Evolutionary conservation across 148 eudicot species (phyloP), one percentile per base, ranked within the genome.

Genomic region (Tetragonia tetragonoides): DNA sequence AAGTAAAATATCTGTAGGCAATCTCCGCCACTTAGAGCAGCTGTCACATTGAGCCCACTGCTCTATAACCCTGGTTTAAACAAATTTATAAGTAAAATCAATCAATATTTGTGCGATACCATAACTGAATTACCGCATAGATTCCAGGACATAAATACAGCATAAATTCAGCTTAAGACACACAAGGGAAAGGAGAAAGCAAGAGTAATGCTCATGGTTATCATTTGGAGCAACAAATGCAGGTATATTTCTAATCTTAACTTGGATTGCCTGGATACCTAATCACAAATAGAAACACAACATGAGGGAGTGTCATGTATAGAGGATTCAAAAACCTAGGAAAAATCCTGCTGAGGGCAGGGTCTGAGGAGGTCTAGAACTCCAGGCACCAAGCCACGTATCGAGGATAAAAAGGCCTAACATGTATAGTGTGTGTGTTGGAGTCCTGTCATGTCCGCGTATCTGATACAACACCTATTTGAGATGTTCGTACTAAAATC

Each of bases 31-130:
- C 72, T 91, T 91, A 54, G 78, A 87, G 74, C 96, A 91, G 74
- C 77, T 79, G 78, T 91, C 96, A 66, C 96, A 91, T 72, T 86
- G 90, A 66, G 87, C 82, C 96, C 96, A 91, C 76, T 91, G 96
- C 80, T 91, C 90, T 87, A 85, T 83, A 61, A 68, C 69, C 80
- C 96, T 91, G 87, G 59, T 79, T 68, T 67, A 78, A 18, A 73
- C 61, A 42, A 79, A 82, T 23, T 65, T 41, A 34, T 78, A 78
- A 21, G 62, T 10, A 40, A 63, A 14, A 77, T 38, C 60, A 77
- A 80, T 65, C 46, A 23, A 62, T 46, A 71, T 47, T 37, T 5
- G n/a, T 64, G 10, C 39, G 17, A 51, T 42, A 57, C 4, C 17
- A 44, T 16, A 23, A 20, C 24, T 74, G 53, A 7, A 54, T 40